Evolutionary conservation across 108 stramenopile species (phyloP).

Genomic region (Conticribra guillardii): DNA sequence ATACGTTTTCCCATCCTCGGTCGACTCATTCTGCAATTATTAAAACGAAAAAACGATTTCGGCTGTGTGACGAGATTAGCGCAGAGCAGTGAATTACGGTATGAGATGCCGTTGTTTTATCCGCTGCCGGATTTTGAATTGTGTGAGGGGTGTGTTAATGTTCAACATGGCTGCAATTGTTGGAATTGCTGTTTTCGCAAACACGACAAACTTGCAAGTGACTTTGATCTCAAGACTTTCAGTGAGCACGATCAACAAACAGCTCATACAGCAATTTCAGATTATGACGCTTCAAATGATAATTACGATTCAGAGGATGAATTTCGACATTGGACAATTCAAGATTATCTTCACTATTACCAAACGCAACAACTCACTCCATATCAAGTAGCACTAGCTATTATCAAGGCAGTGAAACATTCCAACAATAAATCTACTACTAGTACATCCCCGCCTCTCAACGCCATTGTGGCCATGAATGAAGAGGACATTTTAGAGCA

Average conservation of each 20-base stretch:
- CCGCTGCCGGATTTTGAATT: slow-evolving; percentile 45
- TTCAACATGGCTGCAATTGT: background rate
- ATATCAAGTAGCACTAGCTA: slow-evolving; percentile 19
- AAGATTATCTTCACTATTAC: slow-evolving; percentile 41
- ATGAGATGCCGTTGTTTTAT: slow-evolving; percentile 36
- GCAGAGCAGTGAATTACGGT: background rate
- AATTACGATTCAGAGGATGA: no score
- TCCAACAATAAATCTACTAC: slow-evolving; percentile 11
- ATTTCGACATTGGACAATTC: slow-evolving; percentile 34
- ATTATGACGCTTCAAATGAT: no score
- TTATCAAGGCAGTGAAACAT: slow-evolving; percentile 24
- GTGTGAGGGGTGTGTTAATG: slow-evolving; percentile 5
- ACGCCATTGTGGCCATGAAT: slow-evolving; percentile 19
- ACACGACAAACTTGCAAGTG: slow-evolving; percentile 20
- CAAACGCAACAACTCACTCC: slow-evolving; percentile 21
- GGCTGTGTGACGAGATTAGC: slow-evolving; percentile 12
- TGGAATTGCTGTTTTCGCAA: background rate
- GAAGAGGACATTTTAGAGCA: slow-evolving; percentile 24
- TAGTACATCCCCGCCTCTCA: background rate
- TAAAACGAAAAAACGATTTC: slow-evolving; percentile 18
- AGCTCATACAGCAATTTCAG: no score
- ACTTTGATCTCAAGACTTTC: slow-evolving; percentile 13
- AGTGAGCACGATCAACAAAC: no score
- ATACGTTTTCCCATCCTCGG: slow-evolving; percentile 25
- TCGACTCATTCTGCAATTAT: background rate